Base-by-base conservation (phyloP, 371 early-diverging fungal species). In the Syncephalis fuscata region DNA sequence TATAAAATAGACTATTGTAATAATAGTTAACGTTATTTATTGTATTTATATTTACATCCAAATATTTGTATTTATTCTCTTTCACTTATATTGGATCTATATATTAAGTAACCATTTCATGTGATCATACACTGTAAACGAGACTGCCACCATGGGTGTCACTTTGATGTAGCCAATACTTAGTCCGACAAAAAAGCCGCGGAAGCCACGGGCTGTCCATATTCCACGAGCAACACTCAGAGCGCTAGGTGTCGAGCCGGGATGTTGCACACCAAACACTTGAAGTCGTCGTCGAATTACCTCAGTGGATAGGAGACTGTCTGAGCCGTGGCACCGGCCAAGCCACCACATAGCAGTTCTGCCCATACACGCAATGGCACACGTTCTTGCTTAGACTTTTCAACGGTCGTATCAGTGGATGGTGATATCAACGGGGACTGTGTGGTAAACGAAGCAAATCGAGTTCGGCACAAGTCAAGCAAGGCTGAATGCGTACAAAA, bases 81-180 rank as follows among this genome's bases (percentile, higher is more conserved):
- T 7, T 32, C 11, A 4, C 4, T 32, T 32, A 41, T n/a, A 16
- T 41, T 3, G 41, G 21, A 16, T 19, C 21, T 21, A 41, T 36
- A 84, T 67, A 39, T 76, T 68, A 26, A 82, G 54, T 17, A 70
- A 14, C 39, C 50, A 55, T 57, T 83, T 81, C 81, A 78, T 76
- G 48, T 67, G 59, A 49, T 85, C 85, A 59, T 93, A 93, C 0
- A 78, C 78, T 48, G 72, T 80, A 63, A 91, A 91, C 22, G 80
- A 75, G 24, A 87, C 81, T 1, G 89, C 91, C 45, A 74, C 75
- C 89, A 91, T 88, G 0, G 95, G 95, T 17, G 77, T 74, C 0
- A 92, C 88, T 61, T 94, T 94, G 51, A 92, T 60, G 59, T 87
- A 94, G 19, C 91, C 91, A 51, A 94, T 92, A 26, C 78, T 82